Base-by-base conservation (phyloP, 805 yeast genomes). In the Zygosaccharomyces pseudorouxii region DNA sequence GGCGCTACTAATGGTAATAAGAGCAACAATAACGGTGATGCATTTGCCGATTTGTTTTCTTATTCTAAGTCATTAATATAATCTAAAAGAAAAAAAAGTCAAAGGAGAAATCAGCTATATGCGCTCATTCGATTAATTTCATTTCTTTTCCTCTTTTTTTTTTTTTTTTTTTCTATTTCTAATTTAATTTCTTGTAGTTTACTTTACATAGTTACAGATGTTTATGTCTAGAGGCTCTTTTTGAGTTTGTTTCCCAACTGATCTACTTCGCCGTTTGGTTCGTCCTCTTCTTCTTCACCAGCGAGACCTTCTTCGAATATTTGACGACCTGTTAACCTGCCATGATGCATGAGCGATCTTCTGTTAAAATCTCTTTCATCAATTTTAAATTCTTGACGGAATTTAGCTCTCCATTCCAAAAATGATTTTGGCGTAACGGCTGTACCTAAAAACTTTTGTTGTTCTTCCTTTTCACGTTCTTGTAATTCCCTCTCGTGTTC, bases 301-400 rank as follows among this genome's bases (percentile, higher is more conserved):
- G 86, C 95, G 57, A 93, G 76, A 39, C 98, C 98, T 60, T 77
- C 77, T 63, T 89, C 98, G 62, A 92, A 92, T 51, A 93, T 86
- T 68, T 89, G 92, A 58, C 80, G 78, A 20, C 99, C 99, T 0
- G 95, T 83, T 60, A 89, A 68, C 67, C 82, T 86, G 6, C 93
- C 95, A 38, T 75, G 76, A 62, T 86, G 92, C 60, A 82, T 78
- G n/a, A 63, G 64, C 33, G 70, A 65, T 51, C 77, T 76, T 55
- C 87, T 74, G 45, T 73, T 70, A 30, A 67, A 68, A 48, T 79
- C 76, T 55, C 81, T 72, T 42, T 77, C 76, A 56, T 86, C 92
- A 53, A 80, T 70, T n/a, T 81, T 80, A 78, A 82, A 69, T 59
- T 87, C 97, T 49, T 73, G 70, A 49, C 95, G 75, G 67, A 93